A percentile compares a stretch with the other conserved stretches of the same genome.
phyloP scores from a whole-genome alignment of 1,139 yeast genomes.

The Petasospora fabianii region DNA sequence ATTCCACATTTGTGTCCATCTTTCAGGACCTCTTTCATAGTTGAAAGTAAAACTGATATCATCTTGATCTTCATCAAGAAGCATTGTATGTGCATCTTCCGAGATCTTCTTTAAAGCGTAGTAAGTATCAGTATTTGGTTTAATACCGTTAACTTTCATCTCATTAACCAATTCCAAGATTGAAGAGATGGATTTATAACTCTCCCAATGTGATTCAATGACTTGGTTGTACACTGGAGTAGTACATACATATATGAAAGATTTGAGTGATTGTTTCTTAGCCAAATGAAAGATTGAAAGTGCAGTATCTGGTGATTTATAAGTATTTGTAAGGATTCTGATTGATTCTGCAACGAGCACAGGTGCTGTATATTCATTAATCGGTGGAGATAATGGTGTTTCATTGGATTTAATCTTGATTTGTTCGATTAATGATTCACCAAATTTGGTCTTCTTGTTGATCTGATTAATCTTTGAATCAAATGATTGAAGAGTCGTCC shows the following conservation, averaged over 20 bases:
- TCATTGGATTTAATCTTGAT: constrained; percentile 2
- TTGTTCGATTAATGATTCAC: not conserved
- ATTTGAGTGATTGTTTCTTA: constrained; percentile 33
- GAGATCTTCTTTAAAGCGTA: constrained; percentile 27
- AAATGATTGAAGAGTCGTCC: constrained; percentile 2
- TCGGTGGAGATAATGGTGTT: constrained; percentile 8
- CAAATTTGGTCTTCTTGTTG: not conserved
- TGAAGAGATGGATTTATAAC: constrained; percentile 35
- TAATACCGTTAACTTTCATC: constrained; percentile 41
- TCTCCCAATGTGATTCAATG: constrained; percentile 36
- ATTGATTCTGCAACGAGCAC: constrained; percentile 8
- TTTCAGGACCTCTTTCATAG: constrained; percentile 11
- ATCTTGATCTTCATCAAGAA: constrained; percentile 17
- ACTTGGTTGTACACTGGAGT: constrained; percentile 38
- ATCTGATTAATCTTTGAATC: constrained; percentile 4
- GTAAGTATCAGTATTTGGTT: constrained; percentile 35
- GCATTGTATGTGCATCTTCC: constrained; percentile 13
- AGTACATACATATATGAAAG: constrained; percentile 38
- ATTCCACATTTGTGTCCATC: constrained; percentile 31
- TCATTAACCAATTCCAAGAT: constrained; percentile 36
- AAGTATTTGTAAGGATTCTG: constrained; percentile 21
- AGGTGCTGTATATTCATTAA: constrained; percentile 14
- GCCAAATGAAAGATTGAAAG: constrained; percentile 36
- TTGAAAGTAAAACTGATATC: constrained; percentile 2
- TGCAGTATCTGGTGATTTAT: constrained; percentile 36